These are phyloP conservation scores for Coix lacrymajobi DNA, from an alignment of 176 grass and related monocot species.

Conservation along the genomic window DNA sequence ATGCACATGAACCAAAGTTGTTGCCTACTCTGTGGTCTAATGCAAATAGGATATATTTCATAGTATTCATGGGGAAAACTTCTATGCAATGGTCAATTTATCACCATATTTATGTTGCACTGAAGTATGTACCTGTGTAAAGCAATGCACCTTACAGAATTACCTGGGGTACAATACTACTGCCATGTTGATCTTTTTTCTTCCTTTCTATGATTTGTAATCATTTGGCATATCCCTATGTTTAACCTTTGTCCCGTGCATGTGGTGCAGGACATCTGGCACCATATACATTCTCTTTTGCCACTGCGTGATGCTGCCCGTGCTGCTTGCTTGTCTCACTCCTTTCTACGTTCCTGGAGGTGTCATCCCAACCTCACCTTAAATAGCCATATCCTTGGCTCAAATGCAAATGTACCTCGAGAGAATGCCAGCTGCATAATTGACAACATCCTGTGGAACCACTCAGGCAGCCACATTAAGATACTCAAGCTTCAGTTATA, in stretches of 20 bases:
- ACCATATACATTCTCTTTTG: not conserved
- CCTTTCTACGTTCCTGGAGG: not conserved
- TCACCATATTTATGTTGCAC: not conserved
- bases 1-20: too few relatives aligned
- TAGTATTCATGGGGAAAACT: not conserved
- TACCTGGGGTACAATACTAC: not conserved
- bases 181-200: not conserved
- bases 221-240: not conserved
- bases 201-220: not conserved
- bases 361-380: not conserved
- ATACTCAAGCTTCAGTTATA: not conserved
- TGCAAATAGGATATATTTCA: not conserved
- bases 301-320: not conserved
- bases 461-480: not conserved
- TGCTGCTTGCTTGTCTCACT: not conserved
- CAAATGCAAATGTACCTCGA: not conserved
- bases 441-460: not conserved
- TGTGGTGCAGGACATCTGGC: not conserved
- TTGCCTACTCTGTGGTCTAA: not conserved
- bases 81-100: not conserved
- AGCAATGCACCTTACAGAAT: not conserved
- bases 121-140: not conserved
- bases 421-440: not conserved
- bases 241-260: not conserved
- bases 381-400: not conserved